Evolutionary conservation across 179 eudicot species (phyloP), one percentile per base, ranked within the genome.

Genomic region (Pouteria campechiana): DNA sequence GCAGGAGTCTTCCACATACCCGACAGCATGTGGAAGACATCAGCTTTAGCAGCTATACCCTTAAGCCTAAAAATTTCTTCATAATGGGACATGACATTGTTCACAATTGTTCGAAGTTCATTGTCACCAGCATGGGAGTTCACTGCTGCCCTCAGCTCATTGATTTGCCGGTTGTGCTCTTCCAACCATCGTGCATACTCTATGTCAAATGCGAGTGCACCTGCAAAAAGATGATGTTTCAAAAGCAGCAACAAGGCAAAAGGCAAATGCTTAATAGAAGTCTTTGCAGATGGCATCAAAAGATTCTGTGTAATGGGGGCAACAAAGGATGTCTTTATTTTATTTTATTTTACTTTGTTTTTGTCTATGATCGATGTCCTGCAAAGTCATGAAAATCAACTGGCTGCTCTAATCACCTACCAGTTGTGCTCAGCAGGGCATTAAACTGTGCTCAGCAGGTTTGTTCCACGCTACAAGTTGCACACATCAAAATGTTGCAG

Each of bases 1-100:
- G 97, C 97, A 41, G 97, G 95, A 33, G 97, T 85, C 46, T 74
- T 74, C 97, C 97, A 89, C 97, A 89, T 89, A 60, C 97, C 97
- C 29, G 95, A 89, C 61, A 89, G 60, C 32, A 89, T 78, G 62
- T 89, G 95, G 50, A 89, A 89, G 39, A 89, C 95, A 36, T 89
- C 97, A 38, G 79, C 63, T 54, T 89, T 89, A 14, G 95, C 95
- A 38, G 97, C 97, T 58, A 75, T 86, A 25, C 73, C 75, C 60
- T 89, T 89, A 46, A 85, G 75, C 69, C 83, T 74, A 60, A 76
- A 89, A 22, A 85, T 72, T 29, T 89, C 97, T 12, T 81, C 95
- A 68, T 89, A 89, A 54, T 89, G 95, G 16, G 83, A 66, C 69
- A 79, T 54, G 35, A 81, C 58, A 23, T 86, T 83, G 48, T 85